Percentiles rank a stretch among this genome's conserved stretches.
Evolutionary conservation across 2,329 filamentous ascomycete genomes (phyloP).

Genomic region (Tolypocladium nubicola): DNA sequence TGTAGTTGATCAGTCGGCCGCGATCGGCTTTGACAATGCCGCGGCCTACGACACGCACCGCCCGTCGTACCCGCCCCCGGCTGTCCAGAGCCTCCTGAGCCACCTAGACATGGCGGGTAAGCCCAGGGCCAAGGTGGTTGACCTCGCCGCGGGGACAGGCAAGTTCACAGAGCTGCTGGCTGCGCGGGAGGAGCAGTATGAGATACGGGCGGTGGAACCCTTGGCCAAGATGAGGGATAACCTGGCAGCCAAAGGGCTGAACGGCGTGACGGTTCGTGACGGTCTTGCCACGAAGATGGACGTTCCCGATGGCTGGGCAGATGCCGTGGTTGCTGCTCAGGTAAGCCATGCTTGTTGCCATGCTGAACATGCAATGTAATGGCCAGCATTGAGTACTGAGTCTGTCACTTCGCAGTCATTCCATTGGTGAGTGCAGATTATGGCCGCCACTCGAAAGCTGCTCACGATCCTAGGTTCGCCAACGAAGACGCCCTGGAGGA

Average conservation of each 20-base stretch:
- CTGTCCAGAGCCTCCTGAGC: conserved; percentile 46
- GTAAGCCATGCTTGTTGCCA: conserved; percentile 27
- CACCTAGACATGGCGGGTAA: conserved; percentile 39
- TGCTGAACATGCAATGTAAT: neutral
- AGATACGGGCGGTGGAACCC: conserved; percentile 54
- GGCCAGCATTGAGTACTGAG: neutral
- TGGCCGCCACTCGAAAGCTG: neutral
- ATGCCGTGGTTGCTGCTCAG: conserved; percentile 58
- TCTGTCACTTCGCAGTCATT: conserved; percentile 24
- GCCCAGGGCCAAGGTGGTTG: conserved; percentile 40
- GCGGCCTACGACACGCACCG: conserved; percentile 55
- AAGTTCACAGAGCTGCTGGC: conserved; percentile 59
- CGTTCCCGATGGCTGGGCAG: conserved; percentile 45
- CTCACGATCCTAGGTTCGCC: conserved; percentile 46
- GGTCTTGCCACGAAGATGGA: conserved; percentile 50
- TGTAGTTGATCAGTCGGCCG: conserved; percentile 33
- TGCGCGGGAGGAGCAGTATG: conserved; percentile 44
- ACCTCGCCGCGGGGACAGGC: conserved; percentile 59
- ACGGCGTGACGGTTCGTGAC: conserved; percentile 40
- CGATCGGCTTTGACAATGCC: conserved; percentile 55
- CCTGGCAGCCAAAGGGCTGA: conserved; percentile 46
- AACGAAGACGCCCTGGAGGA: conserved; percentile 50
- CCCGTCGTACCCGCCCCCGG: conserved; percentile 52
- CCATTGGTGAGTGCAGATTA: conserved; percentile 37
- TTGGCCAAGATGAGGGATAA: conserved; percentile 53